Evolutionary conservation across 108 stramenopile genomes (phyloP), one percentile per base, ranked within the genome.

Genomic region (Skeletonema potamos): DNA sequence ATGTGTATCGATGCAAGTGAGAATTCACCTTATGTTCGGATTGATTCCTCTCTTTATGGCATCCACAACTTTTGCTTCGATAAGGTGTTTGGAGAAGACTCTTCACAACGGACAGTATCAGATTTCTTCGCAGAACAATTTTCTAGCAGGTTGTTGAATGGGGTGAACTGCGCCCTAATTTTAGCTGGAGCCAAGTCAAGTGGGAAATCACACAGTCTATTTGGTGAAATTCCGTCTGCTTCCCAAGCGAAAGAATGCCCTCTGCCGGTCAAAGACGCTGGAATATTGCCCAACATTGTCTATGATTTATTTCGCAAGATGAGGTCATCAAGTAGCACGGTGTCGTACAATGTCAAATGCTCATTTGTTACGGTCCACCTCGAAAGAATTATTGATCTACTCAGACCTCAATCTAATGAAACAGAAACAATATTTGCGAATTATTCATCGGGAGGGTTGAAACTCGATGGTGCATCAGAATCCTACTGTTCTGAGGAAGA

Each of bases 171-270:
- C 20, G 54, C 54, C 13, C 54, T 67, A 28, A 32, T 67, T 34
- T 28, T 57, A 36, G 54, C 36, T 12, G 66, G 66, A 20, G 34
- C 56, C 13, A 33, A 20, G 26, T 67, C 66, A 36, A 67, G 66
- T 34, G 66, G 66, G 27, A 67, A 67, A 34, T 67, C 66, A 6
- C 39, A 34, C n/a, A 67, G 37, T 24, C 27, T 67, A 22, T 51
- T 51, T 24, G 48, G 48, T 51, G 5, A 24, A 51, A 22, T 51
- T 8, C 48, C 48, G 39, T 15, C 39, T 15, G 39, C 39, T 41
- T 41, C 15, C 15, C 15, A 41, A 51, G 48, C 48, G 8, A 24
- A 4, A 15, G 20, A 51, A 8, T 51, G 22, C 48, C n/a, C 48
- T 2, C 20, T 51, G 8, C 48, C 9, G 18, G 18, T 6, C 22